These are phyloP conservation scores for Phytophthora crassamura DNA, from an alignment of 352 stramenopile genomes.

Conservation along the genomic window DNA sequence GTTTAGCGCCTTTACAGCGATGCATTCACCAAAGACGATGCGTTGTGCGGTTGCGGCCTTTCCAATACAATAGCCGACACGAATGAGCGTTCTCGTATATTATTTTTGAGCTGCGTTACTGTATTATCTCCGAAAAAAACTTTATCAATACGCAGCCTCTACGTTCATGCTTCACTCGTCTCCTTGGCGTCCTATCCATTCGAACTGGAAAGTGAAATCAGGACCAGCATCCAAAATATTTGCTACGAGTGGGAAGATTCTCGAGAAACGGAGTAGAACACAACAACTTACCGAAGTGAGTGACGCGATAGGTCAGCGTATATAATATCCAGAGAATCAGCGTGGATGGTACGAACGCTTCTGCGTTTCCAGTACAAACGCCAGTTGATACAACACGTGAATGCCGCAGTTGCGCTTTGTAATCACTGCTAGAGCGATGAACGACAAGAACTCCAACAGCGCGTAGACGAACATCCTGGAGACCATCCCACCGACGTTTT, in stretches of 20 bases:
- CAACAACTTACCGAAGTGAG: conserved; percentile 1
- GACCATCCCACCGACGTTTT: conserved; percentile 5
- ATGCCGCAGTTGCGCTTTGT: conserved; percentile 25
- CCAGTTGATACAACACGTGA: conserved; percentile 1
- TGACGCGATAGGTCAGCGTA: neutral
- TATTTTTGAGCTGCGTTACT: too few relatives aligned
- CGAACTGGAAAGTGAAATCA: conserved; percentile 7
- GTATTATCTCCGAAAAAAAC: too few relatives aligned
- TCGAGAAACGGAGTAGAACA: neutral
- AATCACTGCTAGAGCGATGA: conserved; percentile 16
- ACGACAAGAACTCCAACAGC: conserved; percentile 20
- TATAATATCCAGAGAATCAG: neutral
- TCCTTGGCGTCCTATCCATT: neutral
- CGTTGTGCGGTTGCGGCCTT: too few relatives aligned
- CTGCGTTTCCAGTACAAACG: conserved; percentile 4
- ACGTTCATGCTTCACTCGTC: too few relatives aligned
- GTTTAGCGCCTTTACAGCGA: too few relatives aligned
- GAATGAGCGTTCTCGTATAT: too few relatives aligned
- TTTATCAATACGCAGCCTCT: too few relatives aligned
- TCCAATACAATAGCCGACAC: too few relatives aligned
- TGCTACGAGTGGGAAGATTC: neutral
- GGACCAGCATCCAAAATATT: neutral
- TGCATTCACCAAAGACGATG: too few relatives aligned
- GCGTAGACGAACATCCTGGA: conserved; percentile 22
- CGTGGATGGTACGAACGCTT: neutral